Conservation (phyloP, 1,139 yeast species). For the Hansenula anomala region DNA sequence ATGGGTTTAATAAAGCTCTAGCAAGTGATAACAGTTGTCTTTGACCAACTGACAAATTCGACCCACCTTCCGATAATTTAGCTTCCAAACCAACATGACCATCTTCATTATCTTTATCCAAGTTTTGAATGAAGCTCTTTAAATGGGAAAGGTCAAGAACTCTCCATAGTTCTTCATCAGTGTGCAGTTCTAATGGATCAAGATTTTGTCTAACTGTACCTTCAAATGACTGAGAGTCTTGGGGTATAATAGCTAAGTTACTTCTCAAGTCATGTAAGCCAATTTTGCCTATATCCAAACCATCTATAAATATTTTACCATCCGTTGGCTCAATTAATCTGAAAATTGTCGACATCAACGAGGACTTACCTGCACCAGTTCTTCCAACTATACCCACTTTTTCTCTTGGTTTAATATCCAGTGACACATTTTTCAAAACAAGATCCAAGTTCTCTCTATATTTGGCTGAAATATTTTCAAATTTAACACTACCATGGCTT, state of each 20-base stretch:
- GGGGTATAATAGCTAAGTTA: constrained; percentile 60
- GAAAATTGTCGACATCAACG: constrained; percentile 68
- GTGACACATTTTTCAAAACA: constrained; percentile 48
- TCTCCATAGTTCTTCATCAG: constrained; percentile 51
- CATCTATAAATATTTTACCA: constrained; percentile 52
- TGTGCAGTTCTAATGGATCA: constrained; percentile 50
- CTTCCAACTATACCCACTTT: constrained; percentile 82
- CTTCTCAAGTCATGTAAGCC: constrained; percentile 48
- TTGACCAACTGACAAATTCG: constrained; percentile 74
- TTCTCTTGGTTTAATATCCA: constrained; percentile 53
- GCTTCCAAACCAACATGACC: constrained; percentile 22
- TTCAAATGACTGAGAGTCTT: constrained; percentile 63
- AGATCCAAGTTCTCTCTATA: constrained; percentile 58
- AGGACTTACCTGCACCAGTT: constrained; percentile 83
- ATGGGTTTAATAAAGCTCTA: constrained; percentile 59
- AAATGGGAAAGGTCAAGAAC: constrained; percentile 50
- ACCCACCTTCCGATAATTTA: constrained; percentile 61
- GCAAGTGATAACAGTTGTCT: constrained; percentile 73
- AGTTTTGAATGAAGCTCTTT: constrained; percentile 37
- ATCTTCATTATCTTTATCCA: constrained; percentile 27
- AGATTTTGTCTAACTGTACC: constrained; percentile 58
- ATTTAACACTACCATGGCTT: constrained; percentile 45
- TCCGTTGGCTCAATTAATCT: constrained; percentile 61
- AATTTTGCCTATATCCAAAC: constrained; percentile 39
- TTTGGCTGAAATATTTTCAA: constrained; percentile 57